phyloP scores from a whole-genome alignment of 257 asterid genomes.

The Pogostemon cablin region DNA sequence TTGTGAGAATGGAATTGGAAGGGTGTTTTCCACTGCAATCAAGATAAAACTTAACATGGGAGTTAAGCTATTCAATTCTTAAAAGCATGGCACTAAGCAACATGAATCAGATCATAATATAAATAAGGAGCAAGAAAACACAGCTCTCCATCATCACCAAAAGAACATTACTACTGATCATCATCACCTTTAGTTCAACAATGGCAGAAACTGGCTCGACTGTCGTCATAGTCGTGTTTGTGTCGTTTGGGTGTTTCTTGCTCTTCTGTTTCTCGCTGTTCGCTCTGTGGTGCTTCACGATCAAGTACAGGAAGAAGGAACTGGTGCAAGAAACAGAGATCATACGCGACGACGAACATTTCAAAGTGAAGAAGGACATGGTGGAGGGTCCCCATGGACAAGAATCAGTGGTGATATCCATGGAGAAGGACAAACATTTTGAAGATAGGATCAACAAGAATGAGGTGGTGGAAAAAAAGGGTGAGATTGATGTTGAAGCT shows the following conservation, averaged over 20 bases:
- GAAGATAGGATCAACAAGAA: conserved; percentile 42
- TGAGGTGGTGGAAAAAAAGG: conserved; percentile 28
- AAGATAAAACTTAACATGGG: conserved; percentile 49
- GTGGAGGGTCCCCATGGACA: conserved; percentile 45
- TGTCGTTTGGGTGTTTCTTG: conserved; percentile 41
- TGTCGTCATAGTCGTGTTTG: conserved; percentile 36
- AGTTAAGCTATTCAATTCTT: conserved; percentile 51
- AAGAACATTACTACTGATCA: background rate
- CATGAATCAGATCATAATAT: conserved; percentile 29
- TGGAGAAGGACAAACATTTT: conserved; percentile 49
- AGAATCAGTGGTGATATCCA: conserved; percentile 35
- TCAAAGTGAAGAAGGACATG: conserved; percentile 46
- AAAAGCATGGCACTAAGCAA: conserved; percentile 42
- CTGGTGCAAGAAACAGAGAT: conserved; percentile 36
- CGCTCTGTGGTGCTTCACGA: conserved; percentile 38
- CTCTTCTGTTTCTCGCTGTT: conserved; percentile 34
- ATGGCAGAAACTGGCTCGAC: conserved; percentile 22
- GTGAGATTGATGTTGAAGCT: conserved; percentile 27
- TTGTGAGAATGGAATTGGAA: conserved; percentile 8
- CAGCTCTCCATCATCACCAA: conserved; percentile 34
- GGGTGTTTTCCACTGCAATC: conserved; percentile 57
- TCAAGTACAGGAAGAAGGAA: conserved; percentile 40
- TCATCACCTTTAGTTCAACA: background rate
- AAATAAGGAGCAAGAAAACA: conserved; percentile 34
- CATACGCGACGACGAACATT: conserved; percentile 40